phyloP scores from a whole-genome alignment of 768 basidiomycete species.

The Steccherinum ochraceum region DNA sequence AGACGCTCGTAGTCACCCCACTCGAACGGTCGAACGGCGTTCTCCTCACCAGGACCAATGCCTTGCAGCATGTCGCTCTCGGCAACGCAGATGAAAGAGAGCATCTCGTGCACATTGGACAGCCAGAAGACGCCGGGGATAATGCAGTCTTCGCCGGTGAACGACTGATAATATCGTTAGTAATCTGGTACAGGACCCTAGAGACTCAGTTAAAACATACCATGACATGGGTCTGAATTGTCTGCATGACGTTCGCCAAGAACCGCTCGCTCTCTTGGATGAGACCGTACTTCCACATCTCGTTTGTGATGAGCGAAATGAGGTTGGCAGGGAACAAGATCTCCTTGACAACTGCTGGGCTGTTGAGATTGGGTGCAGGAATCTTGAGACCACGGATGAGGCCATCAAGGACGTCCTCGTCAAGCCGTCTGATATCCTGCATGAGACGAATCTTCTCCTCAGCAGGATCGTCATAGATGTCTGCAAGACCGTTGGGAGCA shows the following conservation, averaged over 20 bases:
- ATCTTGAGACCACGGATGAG: constrained; percentile 91
- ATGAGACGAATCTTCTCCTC: constrained; percentile 95
- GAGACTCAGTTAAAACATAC: constrained; percentile 41
- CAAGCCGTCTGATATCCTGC: constrained; percentile 83
- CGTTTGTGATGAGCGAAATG: constrained; percentile 96
- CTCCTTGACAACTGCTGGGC: constrained; percentile 92
- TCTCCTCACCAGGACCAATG: constrained; percentile 94
- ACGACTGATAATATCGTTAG: constrained; percentile 48
- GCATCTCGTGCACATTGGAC: constrained; percentile 99
- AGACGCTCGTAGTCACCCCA: constrained; percentile 97
- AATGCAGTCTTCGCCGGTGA: constrained; percentile 90
- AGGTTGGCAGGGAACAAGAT: constrained; percentile 98
- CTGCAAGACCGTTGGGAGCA: constrained; percentile 54
- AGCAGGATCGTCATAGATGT: constrained; percentile 83
- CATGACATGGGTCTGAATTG: constrained; percentile 96
- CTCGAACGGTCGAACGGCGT: constrained; percentile 85
- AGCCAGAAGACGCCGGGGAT: constrained; percentile 98
- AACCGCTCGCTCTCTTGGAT: constrained; percentile 97
- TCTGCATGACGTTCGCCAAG: constrained; percentile 98
- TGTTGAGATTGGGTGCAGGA: constrained; percentile 82
- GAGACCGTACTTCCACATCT: constrained; percentile 99
- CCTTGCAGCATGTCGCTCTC: constrained; percentile 98
- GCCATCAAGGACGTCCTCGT: constrained; percentile 90
- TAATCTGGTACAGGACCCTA: too few relatives aligned
- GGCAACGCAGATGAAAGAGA: constrained; percentile 98